These are phyloP conservation scores for Tetracladium marchalianum DNA, from an alignment of 495 filamentous ascomycete species.

Conservation along the genomic window DNA sequence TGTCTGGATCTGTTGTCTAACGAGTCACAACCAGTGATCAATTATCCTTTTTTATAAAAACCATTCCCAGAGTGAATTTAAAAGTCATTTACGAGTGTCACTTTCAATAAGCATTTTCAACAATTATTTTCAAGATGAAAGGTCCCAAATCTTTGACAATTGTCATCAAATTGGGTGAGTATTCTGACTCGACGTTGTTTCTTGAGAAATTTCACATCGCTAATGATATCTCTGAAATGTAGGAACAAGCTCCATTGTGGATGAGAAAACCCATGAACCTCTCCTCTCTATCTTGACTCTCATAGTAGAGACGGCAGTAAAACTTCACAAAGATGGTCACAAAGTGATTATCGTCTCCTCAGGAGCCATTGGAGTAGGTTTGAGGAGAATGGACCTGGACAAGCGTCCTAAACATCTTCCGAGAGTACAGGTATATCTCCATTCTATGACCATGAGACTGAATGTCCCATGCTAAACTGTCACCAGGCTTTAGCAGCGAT, in stretches of 20 bases:
- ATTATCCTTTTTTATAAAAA: too few relatives aligned
- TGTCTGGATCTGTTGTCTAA: too few relatives aligned
- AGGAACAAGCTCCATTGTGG: slow-evolving; percentile 97
- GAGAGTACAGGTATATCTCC: slow-evolving; percentile 55
- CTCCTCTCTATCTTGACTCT: slow-evolving; percentile 78
- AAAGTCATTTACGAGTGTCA: background rate
- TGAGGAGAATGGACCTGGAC: slow-evolving; percentile 83
- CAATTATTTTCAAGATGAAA: slow-evolving; percentile 25
- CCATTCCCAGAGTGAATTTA: background rate
- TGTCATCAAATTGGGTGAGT: slow-evolving; percentile 20
- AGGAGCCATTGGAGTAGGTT: slow-evolving; percentile 87
- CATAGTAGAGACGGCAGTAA: slow-evolving; percentile 87
- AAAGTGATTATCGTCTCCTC: slow-evolving; percentile 93
- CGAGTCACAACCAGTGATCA: too few relatives aligned
- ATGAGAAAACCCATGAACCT: slow-evolving; percentile 96
- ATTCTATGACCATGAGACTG: background rate
- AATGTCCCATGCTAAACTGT: background rate
- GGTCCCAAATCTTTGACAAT: slow-evolving; percentile 31
- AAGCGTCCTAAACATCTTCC: slow-evolving; percentile 81
- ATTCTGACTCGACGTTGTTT: background rate
- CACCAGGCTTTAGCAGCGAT: slow-evolving; percentile 82
- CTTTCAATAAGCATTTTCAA: slow-evolving; percentile 6
- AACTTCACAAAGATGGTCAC: slow-evolving; percentile 81
- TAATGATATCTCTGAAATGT: slow-evolving; percentile 17
- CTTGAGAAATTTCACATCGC: background rate